phyloP scores from a whole-genome alignment of 2,329 filamentous ascomycete genomes.

The Drechslera avenae region DNA sequence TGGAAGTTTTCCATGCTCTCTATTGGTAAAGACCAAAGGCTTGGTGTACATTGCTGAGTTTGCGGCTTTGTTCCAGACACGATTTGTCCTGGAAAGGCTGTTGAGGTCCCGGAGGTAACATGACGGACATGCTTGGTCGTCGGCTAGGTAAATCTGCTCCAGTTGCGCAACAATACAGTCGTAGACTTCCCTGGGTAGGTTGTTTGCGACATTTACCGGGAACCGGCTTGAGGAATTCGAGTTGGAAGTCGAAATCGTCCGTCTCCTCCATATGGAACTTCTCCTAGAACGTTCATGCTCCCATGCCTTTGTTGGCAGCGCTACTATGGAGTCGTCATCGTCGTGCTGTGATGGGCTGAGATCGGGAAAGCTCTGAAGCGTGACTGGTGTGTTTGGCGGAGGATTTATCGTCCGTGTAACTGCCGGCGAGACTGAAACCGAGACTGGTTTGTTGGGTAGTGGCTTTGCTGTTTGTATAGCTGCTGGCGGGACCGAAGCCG shows the following conservation, averaged over 20 bases:
- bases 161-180: conserved; percentile 60
- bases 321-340: conserved; percentile 17
- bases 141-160: conserved; percentile 50
- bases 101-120: conserved; percentile 62
- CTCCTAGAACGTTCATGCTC: conserved; percentile 43
- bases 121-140: conserved; percentile 53
- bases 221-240: conserved; percentile 12
- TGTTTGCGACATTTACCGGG: conserved; percentile 49
- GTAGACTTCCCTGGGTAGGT: conserved; percentile 60
- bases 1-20: conserved; percentile 36
- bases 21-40: conserved; percentile 56
- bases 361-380: too few species aligned
- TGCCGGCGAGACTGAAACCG: too few species aligned
- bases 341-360: not conserved
- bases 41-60: conserved; percentile 58
- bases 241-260: not conserved
- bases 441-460: not conserved
- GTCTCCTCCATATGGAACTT: conserved; percentile 41
- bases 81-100: conserved; percentile 59
- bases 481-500: not conserved
- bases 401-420: too few species aligned
- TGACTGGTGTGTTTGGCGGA: too few species aligned
- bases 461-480: not conserved
- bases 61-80: conserved; percentile 61
- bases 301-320: conserved; percentile 46